Conservation (phyloP, 371 early-diverging fungal species). For the Mortierella sp. region DNA sequence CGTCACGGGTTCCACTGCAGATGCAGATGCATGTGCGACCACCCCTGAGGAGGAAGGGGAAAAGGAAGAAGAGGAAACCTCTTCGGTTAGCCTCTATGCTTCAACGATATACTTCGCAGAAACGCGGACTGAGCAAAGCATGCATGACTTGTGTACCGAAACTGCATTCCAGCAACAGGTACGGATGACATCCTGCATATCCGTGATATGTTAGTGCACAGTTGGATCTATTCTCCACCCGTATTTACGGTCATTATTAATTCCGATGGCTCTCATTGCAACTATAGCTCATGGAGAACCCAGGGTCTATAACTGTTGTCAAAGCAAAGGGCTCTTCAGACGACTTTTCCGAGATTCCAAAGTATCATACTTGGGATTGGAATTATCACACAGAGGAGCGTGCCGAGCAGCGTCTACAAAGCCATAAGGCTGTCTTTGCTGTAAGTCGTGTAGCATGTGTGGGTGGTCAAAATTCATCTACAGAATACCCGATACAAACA, state of each 20-base stretch:
- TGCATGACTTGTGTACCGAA: conserved; percentile 32
- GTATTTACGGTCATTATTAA: no score
- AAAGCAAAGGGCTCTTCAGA: neutral
- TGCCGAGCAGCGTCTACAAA: conserved; percentile 1
- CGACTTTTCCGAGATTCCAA: neutral
- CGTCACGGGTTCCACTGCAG: conserved; percentile 6
- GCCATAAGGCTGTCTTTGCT: conserved; percentile 44
- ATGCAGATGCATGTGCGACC: conserved; percentile 2
- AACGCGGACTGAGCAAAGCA: conserved; percentile 27
- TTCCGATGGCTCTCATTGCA: neutral
- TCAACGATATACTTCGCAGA: conserved; percentile 45
- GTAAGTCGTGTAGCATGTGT: conserved; percentile 11
- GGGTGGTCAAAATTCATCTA: neutral
- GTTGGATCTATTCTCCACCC: no score
- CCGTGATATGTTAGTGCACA: no score
- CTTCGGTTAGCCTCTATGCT: conserved; percentile 7
- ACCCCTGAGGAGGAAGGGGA: conserved; percentile 7
- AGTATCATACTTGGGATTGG: conserved; percentile 34
- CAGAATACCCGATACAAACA: neutral
- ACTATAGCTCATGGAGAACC: conserved; percentile 18
- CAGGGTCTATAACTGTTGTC: conserved; percentile 18
- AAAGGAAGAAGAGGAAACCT: neutral
- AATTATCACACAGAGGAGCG: conserved; percentile 6
- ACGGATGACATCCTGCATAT: neutral
- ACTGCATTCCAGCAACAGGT: conserved; percentile 35